Evolutionary conservation across 2,329 filamentous ascomycete species (phyloP).

Genomic region (Fonsecaea pedrosoi): DNA sequence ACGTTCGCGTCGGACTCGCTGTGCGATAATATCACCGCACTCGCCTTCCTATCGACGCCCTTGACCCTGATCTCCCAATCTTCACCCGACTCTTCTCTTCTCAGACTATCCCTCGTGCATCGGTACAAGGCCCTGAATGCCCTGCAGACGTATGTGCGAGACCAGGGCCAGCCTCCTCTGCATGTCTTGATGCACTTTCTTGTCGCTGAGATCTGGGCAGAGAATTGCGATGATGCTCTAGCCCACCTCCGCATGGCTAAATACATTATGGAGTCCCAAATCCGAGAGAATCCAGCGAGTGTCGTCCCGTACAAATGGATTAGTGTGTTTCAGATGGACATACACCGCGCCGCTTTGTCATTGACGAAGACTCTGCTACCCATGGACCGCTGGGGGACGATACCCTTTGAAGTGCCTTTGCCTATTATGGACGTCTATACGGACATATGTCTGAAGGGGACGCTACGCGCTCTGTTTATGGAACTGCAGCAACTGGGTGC

Average conservation of each 20-base stretch:
- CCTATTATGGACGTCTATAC: slow-evolving; percentile 15
- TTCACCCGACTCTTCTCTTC: slow-evolving; percentile 7
- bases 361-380: slow-evolving; percentile 2
- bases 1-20: slow-evolving; percentile 13
- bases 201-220: slow-evolving; percentile 13
- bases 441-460: slow-evolving; percentile 5
- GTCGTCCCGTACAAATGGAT: slow-evolving; percentile 16
- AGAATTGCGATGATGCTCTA: slow-evolving; percentile 8
- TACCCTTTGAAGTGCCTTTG: slow-evolving; percentile 6
- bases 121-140: slow-evolving; percentile 2
- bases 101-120: slow-evolving; percentile 6
- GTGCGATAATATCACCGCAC: slow-evolving; percentile 9
- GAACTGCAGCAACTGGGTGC: slow-evolving; percentile 13
- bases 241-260: slow-evolving; percentile 11
- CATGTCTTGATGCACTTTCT: slow-evolving; percentile 12
- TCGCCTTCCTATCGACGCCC: slow-evolving; percentile 6
- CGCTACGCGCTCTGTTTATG: slow-evolving; percentile 4
- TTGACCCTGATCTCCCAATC: slow-evolving; percentile 9
- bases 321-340: slow-evolving; percentile 14
- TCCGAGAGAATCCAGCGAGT: background rate
- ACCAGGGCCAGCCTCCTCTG: slow-evolving; percentile 7
- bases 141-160: background rate
- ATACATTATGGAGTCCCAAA: slow-evolving; percentile 9
- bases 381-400: slow-evolving; percentile 6
- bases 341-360: slow-evolving; percentile 15